These are phyloP conservation scores for Leucocoprinus sp. DNA, from an alignment of 768 basidiomycete genomes.

Conservation along the genomic window DNA sequence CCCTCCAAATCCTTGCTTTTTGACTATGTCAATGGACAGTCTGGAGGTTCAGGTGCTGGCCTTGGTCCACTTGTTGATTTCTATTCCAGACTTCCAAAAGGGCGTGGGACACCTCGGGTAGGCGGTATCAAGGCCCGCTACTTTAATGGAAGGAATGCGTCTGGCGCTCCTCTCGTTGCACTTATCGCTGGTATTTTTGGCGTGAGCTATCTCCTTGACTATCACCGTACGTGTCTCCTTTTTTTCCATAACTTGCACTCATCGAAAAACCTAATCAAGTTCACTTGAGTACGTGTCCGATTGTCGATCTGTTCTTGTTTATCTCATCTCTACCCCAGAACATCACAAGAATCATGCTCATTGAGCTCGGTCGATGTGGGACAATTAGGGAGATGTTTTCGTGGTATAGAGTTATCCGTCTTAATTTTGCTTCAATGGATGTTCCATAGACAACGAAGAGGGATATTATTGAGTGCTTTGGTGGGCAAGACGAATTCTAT, in stretches of 20 bases:
- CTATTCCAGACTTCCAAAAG: constrained; percentile 93
- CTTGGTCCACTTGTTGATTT: constrained; percentile 86
- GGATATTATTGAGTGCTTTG: background rate
- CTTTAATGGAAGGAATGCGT: constrained; percentile 84
- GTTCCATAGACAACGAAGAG: background rate
- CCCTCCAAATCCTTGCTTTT: background rate
- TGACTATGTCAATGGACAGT: constrained; percentile 36
- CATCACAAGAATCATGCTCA: constrained; percentile 71
- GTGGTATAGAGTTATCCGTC: constrained; percentile 2
- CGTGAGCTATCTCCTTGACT: constrained; percentile 83
- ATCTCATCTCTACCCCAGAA: constrained; percentile 1
- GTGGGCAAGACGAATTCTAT: background rate
- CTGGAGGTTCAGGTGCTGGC: constrained; percentile 72
- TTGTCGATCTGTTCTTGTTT: background rate
- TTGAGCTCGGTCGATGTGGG: constrained; percentile 25
- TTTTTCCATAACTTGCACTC: constrained; percentile 4
- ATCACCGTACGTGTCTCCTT: constrained; percentile 61
- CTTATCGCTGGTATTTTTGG: constrained; percentile 61
- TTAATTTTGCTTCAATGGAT: background rate
- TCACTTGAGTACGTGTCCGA: background rate
- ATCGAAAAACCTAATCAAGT: background rate
- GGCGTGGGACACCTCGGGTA: constrained; percentile 52
- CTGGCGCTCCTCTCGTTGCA: constrained; percentile 56
- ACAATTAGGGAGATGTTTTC: background rate
- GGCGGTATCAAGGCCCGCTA: constrained; percentile 72